Conservation (phyloP, 768 basidiomycete genomes). For the Russula virescens region DNA sequence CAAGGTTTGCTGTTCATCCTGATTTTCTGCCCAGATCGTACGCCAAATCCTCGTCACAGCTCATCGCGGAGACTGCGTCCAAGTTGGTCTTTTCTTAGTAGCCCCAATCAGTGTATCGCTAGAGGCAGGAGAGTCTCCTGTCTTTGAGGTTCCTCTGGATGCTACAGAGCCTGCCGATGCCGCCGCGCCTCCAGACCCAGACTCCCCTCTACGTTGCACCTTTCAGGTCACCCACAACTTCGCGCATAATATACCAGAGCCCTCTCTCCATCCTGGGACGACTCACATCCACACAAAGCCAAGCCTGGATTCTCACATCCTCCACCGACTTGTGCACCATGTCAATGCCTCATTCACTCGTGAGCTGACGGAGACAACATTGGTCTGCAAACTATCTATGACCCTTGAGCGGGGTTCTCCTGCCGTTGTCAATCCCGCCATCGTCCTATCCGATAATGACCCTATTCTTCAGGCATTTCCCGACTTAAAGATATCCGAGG, state of each 20-base stretch:
- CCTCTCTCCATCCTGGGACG: neutral
- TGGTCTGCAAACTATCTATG: slow-evolving; percentile 59
- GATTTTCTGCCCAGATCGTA: slow-evolving; percentile 50
- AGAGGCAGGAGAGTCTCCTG: slow-evolving; percentile 2
- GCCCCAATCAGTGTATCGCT: slow-evolving; percentile 24
- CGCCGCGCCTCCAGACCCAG: slow-evolving; percentile 24
- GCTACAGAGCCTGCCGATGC: slow-evolving; percentile 16
- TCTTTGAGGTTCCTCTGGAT: slow-evolving; percentile 19
- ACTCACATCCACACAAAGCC: slow-evolving; percentile 33
- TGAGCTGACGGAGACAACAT: slow-evolving; percentile 40
- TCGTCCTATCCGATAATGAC: slow-evolving; percentile 40
- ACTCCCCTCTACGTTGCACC: slow-evolving; percentile 45
- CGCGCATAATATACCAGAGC: slow-evolving; percentile 18
- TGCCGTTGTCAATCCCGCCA: slow-evolving; percentile 37
- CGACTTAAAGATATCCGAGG: slow-evolving; percentile 48
- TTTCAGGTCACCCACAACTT: slow-evolving; percentile 56
- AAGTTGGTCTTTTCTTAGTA: slow-evolving; percentile 68
- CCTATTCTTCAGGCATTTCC: slow-evolving; percentile 44
- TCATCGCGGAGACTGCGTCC: slow-evolving; percentile 73
- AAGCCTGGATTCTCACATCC: slow-evolving; percentile 45
- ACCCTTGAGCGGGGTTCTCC: slow-evolving; percentile 55
- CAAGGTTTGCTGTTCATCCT: slow-evolving; percentile 19
- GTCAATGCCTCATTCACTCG: slow-evolving; percentile 43
- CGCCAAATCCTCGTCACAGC: slow-evolving; percentile 75
- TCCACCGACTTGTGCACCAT: slow-evolving; percentile 56